Percentiles rank a stretch among this genome's conserved stretches.
Conservation (phyloP, 2,329 filamentous ascomycete species). For the Fusarium sp. region DNA sequence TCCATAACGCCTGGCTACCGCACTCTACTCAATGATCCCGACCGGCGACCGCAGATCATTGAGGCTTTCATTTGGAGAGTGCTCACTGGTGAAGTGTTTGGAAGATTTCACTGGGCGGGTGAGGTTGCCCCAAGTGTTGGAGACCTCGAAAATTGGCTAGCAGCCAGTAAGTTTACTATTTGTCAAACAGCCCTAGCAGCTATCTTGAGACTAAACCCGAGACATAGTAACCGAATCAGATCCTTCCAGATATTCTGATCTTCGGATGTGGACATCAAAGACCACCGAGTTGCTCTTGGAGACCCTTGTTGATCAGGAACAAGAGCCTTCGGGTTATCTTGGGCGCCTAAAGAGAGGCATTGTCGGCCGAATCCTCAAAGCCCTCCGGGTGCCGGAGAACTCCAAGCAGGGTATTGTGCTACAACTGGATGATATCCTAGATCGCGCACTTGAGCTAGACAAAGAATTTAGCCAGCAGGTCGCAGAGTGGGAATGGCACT, state of each 20-base stretch:
- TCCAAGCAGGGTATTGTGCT: background rate
- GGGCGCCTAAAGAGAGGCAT: background rate
- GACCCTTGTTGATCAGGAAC: background rate
- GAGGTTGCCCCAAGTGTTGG: background rate
- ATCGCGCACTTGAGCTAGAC: background rate
- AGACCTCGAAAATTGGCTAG: background rate
- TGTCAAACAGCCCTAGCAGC: background rate
- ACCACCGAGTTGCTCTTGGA: background rate
- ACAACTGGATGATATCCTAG: background rate
- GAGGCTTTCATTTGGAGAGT: background rate
- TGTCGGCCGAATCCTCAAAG: background rate
- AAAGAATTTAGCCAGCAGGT: background rate
- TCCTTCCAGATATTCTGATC: background rate
- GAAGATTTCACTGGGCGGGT: background rate
- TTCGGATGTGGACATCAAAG: background rate
- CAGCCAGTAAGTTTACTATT: background rate
- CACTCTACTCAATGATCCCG: background rate
- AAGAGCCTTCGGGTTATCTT: background rate
- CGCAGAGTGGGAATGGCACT: background rate
- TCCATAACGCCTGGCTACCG: background rate
- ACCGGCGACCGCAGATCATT: background rate
- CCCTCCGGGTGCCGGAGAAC: background rate
- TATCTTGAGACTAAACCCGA: background rate
- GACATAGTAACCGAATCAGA: background rate
- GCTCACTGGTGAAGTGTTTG: background rate